Conservation (phyloP, 2,329 filamentous ascomycete genomes). For the Fusarium zealandicum region DNA sequence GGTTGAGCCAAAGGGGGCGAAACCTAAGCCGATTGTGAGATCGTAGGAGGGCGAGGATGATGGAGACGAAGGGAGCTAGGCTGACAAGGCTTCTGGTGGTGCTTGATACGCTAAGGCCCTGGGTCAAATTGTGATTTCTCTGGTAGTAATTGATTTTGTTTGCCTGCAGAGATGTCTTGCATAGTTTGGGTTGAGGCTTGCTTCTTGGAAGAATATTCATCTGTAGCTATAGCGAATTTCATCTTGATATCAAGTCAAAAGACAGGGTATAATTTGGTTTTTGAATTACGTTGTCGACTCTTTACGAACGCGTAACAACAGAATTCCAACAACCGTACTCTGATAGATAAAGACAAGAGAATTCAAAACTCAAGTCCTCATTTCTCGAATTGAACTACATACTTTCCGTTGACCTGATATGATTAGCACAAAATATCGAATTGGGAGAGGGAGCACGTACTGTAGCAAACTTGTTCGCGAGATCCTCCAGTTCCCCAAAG, state of each 20-base stretch:
- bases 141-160: background rate
- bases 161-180: no score
- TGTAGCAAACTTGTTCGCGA: background rate
- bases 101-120: background rate
- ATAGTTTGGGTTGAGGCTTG: no score
- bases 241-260: no score
- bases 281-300: no score
- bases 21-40: background rate
- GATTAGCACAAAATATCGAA: background rate
- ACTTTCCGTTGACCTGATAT: slow-evolving; percentile 9
- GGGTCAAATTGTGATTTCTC: background rate
- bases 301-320: no score
- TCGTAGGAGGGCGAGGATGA: background rate
- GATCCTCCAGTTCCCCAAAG: slow-evolving; percentile 4
- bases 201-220: no score
- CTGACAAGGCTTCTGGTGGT: background rate
- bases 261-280: no score
- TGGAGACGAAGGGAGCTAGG: background rate
- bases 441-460: background rate
- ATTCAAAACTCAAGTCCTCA: no score
- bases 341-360: no score
- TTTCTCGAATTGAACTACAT: slow-evolving; percentile 3
- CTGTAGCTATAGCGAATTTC: no score
- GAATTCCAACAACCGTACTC: no score
- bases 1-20: slow-evolving; percentile 17